These are phyloP conservation scores for Pseudogymnoascus sp. DNA, from an alignment of 2,329 filamentous ascomycete species.

Conservation along the genomic window DNA sequence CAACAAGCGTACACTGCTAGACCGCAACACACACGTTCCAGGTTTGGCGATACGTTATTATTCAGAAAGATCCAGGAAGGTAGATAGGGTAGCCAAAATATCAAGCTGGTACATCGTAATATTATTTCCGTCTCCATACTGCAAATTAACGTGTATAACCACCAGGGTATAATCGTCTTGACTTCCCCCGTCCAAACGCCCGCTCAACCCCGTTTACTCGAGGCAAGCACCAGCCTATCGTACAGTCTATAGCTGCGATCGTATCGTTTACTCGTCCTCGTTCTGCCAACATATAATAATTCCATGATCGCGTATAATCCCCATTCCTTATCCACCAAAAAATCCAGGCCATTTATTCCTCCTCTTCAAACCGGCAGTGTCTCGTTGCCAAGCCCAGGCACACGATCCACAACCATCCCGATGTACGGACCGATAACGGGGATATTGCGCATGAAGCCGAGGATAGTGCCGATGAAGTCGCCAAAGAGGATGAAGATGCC, in stretches of 20 bases:
- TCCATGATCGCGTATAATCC: background rate
- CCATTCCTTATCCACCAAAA: background rate
- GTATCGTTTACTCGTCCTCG: constrained; percentile 5
- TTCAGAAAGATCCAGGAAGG: background rate
- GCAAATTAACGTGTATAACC: constrained; percentile 4
- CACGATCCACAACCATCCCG: constrained; percentile 62
- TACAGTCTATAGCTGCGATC: constrained; percentile 8
- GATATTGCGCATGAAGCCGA: constrained; percentile 74
- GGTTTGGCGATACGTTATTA: background rate
- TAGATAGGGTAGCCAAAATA: background rate
- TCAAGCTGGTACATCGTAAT: constrained; percentile 8
- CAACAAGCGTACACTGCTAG: background rate
- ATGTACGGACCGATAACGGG: constrained; percentile 85
- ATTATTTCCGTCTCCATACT: constrained; percentile 6
- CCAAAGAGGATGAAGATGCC: constrained; percentile 91
- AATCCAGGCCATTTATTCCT: background rate
- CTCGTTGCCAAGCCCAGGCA: constrained; percentile 63
- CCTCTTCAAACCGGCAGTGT: constrained; percentile 64
- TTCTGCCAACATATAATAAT: background rate
- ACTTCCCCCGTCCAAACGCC: constrained; percentile 7
- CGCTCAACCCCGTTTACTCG: background rate
- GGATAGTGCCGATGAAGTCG: constrained; percentile 90
- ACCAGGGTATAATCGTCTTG: constrained; percentile 7
- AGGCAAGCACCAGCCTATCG: background rate
- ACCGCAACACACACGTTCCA: background rate